Evolutionary conservation across 2,329 filamentous ascomycete genomes (phyloP).

Genomic region (Volutella citrinella): DNA sequence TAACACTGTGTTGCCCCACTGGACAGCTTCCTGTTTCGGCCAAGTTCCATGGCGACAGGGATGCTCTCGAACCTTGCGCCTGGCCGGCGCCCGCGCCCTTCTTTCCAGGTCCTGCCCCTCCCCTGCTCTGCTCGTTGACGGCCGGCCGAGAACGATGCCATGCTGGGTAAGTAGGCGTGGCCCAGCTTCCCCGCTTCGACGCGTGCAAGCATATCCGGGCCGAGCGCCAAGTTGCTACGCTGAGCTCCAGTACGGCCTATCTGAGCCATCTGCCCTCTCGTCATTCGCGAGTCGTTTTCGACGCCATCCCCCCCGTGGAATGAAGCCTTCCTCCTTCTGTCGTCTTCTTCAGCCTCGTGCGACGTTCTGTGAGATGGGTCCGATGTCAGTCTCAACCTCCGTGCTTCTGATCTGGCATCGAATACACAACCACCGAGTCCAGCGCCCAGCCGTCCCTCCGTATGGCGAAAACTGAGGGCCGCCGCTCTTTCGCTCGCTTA

Average conservation of each 20-base stretch:
- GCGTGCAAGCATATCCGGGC: conserved; percentile 16
- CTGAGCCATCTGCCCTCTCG: conserved; percentile 23
- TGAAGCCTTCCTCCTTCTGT: conserved; percentile 25
- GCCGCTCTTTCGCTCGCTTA: neutral
- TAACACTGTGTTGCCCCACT: conserved; percentile 20
- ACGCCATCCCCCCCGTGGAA: conserved; percentile 26
- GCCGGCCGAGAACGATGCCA: conserved; percentile 13
- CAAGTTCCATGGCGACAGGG: conserved; percentile 12
- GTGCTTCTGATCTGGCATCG: too few relatives aligned
- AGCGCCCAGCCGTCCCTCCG: too few relatives aligned
- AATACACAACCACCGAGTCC: too few relatives aligned
- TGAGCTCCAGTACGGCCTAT: conserved; percentile 19
- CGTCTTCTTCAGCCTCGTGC: conserved; percentile 24
- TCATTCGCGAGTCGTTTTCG: conserved; percentile 22
- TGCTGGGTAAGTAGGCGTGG: conserved; percentile 16
- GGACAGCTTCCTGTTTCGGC: conserved; percentile 24
- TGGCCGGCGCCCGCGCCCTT: conserved; percentile 6
- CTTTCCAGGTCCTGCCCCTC: too few relatives aligned
- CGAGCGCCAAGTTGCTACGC: conserved; percentile 18
- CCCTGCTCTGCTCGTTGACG: conserved; percentile 4
- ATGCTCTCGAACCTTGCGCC: conserved; percentile 14
- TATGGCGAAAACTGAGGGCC: too few relatives aligned
- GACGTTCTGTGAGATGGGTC: conserved; percentile 26
- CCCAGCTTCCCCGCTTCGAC: conserved; percentile 19
- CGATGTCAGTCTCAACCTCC: too few relatives aligned